A percentile compares a stretch with the other conserved stretches of the same genome.
These are phyloP conservation scores for Diplosphaera chodatii DNA, from an alignment of 139 green algal species.

Conservation along the genomic window DNA sequence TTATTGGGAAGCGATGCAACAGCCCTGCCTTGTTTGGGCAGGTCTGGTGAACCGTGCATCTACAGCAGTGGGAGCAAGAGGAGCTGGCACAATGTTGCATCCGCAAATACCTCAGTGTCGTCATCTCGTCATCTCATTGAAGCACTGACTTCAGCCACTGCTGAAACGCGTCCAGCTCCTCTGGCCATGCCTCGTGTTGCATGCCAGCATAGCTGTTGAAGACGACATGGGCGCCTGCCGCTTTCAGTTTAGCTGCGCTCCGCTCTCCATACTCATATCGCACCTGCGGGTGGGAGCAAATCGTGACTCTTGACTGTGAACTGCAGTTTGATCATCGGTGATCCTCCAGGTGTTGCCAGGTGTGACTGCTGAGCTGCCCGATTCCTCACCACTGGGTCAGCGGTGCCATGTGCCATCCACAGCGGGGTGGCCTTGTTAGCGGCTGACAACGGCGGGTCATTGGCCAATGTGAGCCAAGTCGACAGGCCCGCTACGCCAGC, in stretches of 20 bases:
- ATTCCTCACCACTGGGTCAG: slow-evolving; percentile 39
- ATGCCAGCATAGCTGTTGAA: slow-evolving; percentile 60
- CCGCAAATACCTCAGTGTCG: too few relatives aligned
- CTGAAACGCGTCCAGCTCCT: slow-evolving; percentile 16
- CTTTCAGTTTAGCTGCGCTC: slow-evolving; percentile 38
- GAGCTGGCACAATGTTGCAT: too few relatives aligned
- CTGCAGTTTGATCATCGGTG: too few relatives aligned
- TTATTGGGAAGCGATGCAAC: too few relatives aligned
- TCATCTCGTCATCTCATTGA: too few relatives aligned
- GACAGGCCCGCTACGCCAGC: slow-evolving; percentile 55
- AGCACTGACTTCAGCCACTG: not conserved
- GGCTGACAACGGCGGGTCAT: slow-evolving; percentile 47
- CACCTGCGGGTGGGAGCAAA: too few relatives aligned
- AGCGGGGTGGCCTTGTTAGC: slow-evolving; percentile 61
- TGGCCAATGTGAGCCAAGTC: slow-evolving; percentile 54
- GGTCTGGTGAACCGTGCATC: too few relatives aligned
- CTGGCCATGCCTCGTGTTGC: slow-evolving; percentile 33
- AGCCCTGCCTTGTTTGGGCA: too few relatives aligned
- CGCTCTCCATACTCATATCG: slow-evolving; percentile 45
- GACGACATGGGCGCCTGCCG: slow-evolving; percentile 31
- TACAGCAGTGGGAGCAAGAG: too few relatives aligned
- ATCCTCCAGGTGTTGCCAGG: too few relatives aligned
- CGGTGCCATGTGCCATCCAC: slow-evolving; percentile 60
- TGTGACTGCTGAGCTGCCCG: too few relatives aligned
- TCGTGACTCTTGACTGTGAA: too few relatives aligned